Percentiles rank a stretch among this genome's conserved stretches.
Conservation (phyloP, 768 basidiomycete species). For the Lentinula edodes region DNA sequence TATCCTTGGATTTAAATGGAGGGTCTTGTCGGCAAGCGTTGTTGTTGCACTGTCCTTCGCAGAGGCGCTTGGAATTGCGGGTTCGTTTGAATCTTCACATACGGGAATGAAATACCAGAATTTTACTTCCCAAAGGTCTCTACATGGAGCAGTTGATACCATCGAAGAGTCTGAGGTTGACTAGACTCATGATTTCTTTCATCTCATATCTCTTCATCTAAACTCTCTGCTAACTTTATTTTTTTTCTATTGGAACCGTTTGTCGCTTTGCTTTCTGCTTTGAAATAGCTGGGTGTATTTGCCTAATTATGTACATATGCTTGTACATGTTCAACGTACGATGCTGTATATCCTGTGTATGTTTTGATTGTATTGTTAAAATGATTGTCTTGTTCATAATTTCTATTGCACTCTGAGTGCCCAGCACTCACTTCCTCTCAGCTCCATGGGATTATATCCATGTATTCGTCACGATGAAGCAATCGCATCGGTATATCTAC, state of each 20-base stretch:
- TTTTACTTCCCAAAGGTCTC: background rate
- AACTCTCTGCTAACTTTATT: background rate
- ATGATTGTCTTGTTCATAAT: background rate
- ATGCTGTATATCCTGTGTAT: background rate
- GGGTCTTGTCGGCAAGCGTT: conserved; percentile 49
- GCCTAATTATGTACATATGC: background rate
- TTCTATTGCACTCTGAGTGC: background rate
- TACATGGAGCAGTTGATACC: background rate
- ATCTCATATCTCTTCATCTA: background rate
- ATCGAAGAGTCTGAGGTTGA: conserved; percentile 3
- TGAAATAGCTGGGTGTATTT: background rate
- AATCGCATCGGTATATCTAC: too few species aligned
- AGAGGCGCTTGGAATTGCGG: conserved; percentile 39
- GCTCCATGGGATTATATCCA: too few species aligned
- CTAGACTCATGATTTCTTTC: background rate
- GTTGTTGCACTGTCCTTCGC: conserved; percentile 63
- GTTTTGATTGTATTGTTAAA: background rate
- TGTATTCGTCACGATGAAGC: too few species aligned
- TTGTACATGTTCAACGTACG: background rate
- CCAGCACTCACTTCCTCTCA: background rate
- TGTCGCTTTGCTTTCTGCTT: background rate
- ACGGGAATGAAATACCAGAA: background rate
- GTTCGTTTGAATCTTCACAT: background rate
- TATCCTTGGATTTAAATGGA: conserved; percentile 49
- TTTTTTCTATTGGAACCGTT: background rate